Conservation (phyloP, 2,329 filamentous ascomycete genomes). For the Ophiosphaerella herpotricha region DNA sequence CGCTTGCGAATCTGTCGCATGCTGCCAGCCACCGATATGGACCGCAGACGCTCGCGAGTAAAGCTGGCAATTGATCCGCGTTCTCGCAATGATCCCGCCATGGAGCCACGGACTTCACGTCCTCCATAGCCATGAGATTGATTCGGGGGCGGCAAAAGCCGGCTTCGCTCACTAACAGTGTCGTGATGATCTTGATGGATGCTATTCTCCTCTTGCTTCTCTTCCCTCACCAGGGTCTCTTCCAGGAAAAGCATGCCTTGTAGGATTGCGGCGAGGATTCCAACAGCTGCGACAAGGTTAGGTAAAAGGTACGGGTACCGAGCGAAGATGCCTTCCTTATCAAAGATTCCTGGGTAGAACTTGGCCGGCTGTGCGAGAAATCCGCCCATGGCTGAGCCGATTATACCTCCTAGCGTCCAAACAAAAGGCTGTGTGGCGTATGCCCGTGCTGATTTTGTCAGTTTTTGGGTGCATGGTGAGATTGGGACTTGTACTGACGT, state of each 20-base stretch:
- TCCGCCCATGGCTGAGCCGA: slow-evolving; percentile 84
- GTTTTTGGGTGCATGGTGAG: slow-evolving; percentile 2
- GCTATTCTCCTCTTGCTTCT: slow-evolving; percentile 45
- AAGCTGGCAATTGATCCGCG: slow-evolving; percentile 32
- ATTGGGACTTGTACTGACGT: slow-evolving; percentile 60
- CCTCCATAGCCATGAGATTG: slow-evolving; percentile 58
- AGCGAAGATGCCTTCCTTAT: slow-evolving; percentile 70
- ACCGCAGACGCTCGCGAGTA: slow-evolving; percentile 29
- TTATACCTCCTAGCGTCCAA: slow-evolving; percentile 87
- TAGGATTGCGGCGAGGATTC: slow-evolving; percentile 79
- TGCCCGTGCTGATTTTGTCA: slow-evolving; percentile 65
- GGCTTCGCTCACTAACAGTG: slow-evolving; percentile 71
- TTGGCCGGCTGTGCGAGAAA: slow-evolving; percentile 78
- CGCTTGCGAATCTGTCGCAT: slow-evolving; percentile 42
- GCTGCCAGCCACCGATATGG: slow-evolving; percentile 36
- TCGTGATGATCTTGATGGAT: slow-evolving; percentile 62
- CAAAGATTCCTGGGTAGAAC: slow-evolving; percentile 75
- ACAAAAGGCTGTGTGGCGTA: slow-evolving; percentile 94
- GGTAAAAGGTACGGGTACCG: slow-evolving; percentile 85
- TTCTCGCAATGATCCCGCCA: slow-evolving; percentile 29
- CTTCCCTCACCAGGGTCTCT: slow-evolving; percentile 63
- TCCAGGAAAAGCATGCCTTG: slow-evolving; percentile 79
- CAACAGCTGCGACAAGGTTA: slow-evolving; percentile 78
- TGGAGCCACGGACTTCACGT: slow-evolving; percentile 40
- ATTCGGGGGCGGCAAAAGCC: slow-evolving; percentile 50